Evolutionary conservation across 257 asterid species (phyloP).

Genomic region (Solanum rostratum): DNA sequence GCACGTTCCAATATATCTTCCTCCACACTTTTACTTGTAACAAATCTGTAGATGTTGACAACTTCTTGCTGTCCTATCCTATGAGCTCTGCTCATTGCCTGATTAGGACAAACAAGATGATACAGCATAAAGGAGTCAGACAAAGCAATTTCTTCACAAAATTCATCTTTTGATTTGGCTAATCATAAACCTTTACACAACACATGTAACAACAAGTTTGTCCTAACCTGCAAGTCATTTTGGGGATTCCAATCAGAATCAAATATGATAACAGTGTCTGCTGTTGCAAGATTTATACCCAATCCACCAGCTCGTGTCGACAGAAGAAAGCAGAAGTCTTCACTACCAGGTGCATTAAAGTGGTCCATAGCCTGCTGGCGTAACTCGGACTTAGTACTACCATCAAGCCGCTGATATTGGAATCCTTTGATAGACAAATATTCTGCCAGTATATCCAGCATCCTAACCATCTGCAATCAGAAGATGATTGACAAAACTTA

Average conservation of each 20-base stretch:
- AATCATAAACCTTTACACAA: neutral
- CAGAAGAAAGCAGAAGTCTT: constrained; percentile 98
- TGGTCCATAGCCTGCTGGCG: constrained; percentile 99
- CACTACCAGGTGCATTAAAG: constrained; percentile 96
- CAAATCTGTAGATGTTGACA: constrained; percentile 93
- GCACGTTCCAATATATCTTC: constrained; percentile 99
- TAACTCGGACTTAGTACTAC: constrained; percentile 94
- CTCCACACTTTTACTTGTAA: constrained; percentile 98
- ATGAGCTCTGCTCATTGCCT: constrained; percentile 99
- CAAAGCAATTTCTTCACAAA: neutral
- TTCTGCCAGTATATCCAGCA: constrained; percentile 95
- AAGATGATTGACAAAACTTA: neutral
- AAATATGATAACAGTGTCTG: constrained; percentile 97
- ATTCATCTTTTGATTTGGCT: neutral
- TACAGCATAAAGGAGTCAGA: neutral
- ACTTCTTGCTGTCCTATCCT: constrained; percentile 99
- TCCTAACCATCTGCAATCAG: constrained; percentile 83
- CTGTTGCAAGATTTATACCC: constrained; percentile 99
- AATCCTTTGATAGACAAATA: constrained; percentile 87
- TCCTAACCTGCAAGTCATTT: constrained; percentile 88
- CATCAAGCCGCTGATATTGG: constrained; percentile 96
- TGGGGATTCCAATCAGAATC: constrained; percentile 99
- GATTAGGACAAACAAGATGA: constrained; percentile 5
- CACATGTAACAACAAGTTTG: neutral
- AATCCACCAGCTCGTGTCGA: constrained; percentile 99